These are phyloP conservation scores for Kuraishia ogatae DNA, from an alignment of 805 yeast genomes.

Conservation along the genomic window DNA sequence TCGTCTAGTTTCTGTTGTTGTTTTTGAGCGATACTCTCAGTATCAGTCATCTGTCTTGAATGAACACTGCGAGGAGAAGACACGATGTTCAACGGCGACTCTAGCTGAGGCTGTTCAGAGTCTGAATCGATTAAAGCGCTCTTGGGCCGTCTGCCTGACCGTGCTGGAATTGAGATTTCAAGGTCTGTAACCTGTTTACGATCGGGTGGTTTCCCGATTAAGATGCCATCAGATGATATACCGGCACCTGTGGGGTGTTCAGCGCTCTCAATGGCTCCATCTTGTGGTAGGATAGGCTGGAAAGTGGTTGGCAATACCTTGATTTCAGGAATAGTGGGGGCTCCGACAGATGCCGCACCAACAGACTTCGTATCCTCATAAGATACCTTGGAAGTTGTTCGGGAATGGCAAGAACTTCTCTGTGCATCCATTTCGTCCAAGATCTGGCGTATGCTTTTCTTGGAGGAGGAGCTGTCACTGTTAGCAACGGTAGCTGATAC, in stretches of 20 bases:
- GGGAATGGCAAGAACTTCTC: not conserved
- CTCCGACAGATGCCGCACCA: not conserved
- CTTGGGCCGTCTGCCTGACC: slow-evolving; percentile 22
- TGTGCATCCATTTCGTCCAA: not conserved
- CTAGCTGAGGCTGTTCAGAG: not conserved
- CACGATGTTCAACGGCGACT: not conserved
- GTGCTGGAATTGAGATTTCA: slow-evolving; percentile 17
- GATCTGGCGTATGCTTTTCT: not conserved
- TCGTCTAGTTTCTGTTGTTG: slow-evolving; percentile 15
- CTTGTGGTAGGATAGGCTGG: not conserved
- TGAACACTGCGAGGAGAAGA: not conserved
- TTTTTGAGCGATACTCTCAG: not conserved
- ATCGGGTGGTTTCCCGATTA: slow-evolving; percentile 14
- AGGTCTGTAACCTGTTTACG: slow-evolving; percentile 15
- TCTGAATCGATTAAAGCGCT: slow-evolving; percentile 1
- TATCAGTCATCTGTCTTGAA: not conserved
- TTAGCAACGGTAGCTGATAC: not conserved
- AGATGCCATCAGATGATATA: not conserved
- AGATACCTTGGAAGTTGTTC: not conserved
- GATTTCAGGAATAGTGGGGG: slow-evolving; percentile 10
- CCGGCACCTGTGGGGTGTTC: not conserved
- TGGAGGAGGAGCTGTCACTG: not conserved
- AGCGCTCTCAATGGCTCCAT: not conserved
- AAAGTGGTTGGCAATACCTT: slow-evolving; percentile 12
- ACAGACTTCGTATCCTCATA: not conserved